A percentile compares a stretch with the other conserved stretches of the same genome.
These are phyloP conservation scores for Lablab purpureus DNA, from an alignment of 306 rosid species.

Conservation along the genomic window DNA sequence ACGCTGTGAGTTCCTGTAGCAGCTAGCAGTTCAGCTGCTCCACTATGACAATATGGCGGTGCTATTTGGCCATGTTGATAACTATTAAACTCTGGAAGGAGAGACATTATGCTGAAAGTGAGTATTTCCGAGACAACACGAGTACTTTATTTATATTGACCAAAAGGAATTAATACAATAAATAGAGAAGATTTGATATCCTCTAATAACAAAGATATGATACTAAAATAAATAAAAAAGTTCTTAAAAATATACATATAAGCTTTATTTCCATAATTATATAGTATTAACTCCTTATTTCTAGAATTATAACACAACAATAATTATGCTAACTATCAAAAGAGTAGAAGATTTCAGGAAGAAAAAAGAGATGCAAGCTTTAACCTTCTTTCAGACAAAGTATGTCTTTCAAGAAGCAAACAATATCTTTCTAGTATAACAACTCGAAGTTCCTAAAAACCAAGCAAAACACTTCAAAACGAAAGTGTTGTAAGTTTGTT, in stretches of 20 bases:
- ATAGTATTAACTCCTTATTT: too few relatives aligned
- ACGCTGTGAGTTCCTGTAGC: not conserved
- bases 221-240: too few relatives aligned
- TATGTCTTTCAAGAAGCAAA: not conserved
- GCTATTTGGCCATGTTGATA: not conserved
- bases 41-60: not conserved
- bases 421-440: not conserved
- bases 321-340: not conserved
- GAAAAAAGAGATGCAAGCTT: not conserved
- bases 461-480: not conserved
- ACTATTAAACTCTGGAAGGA: too few relatives aligned
- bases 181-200: too few relatives aligned
- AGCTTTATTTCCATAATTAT: too few relatives aligned
- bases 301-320: not conserved
- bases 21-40: not conserved
- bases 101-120: too few relatives aligned
- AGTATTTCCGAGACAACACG: too few relatives aligned
- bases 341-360: not conserved
- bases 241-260: too few relatives aligned
- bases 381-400: not conserved
- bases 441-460: slow-evolving; percentile 3
- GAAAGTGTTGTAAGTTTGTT: not conserved
- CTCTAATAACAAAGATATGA: too few relatives aligned
- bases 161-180: too few relatives aligned
- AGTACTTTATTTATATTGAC: too few relatives aligned